These are phyloP conservation scores for Halteria grandinella DNA, from an alignment of 73 alveolate species.

Conservation along the genomic window DNA sequence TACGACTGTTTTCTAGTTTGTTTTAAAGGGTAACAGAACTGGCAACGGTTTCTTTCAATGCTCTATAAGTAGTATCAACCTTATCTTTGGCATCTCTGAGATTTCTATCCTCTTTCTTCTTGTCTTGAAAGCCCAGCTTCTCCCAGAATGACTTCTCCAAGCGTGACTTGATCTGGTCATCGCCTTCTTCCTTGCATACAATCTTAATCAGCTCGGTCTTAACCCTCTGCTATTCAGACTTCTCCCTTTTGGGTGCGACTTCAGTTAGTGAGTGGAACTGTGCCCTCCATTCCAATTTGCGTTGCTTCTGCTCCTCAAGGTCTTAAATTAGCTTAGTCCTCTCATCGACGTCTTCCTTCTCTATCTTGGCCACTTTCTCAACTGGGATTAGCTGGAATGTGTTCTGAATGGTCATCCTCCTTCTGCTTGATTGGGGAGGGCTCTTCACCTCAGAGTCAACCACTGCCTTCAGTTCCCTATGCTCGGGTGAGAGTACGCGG, in stretches of 20 bases:
- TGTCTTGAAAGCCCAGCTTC: constrained; percentile 38
- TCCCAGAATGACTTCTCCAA: constrained; percentile 44
- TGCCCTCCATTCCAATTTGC: constrained; percentile 45
- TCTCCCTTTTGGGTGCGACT: constrained; percentile 2
- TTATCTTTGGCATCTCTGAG: constrained; percentile 10
- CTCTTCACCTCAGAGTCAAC: constrained; percentile 16
- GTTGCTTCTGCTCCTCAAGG: neutral
- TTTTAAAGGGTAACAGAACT: too few relatives aligned
- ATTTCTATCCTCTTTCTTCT: constrained; percentile 13
- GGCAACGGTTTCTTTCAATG: too few relatives aligned
- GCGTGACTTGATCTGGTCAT: constrained; percentile 20
- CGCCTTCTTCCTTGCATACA: constrained; percentile 26
- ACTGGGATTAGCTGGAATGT: neutral
- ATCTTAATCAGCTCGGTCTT: constrained; percentile 26
- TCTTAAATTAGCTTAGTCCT: too few relatives aligned
- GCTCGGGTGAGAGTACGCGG: too few relatives aligned
- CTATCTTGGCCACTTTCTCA: neutral
- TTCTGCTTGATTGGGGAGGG: neutral
- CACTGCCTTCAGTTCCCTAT: neutral
- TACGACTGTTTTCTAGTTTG: too few relatives aligned
- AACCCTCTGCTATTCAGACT: constrained; percentile 13
- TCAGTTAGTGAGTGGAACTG: neutral
- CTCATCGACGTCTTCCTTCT: too few relatives aligned
- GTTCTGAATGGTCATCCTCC: constrained; percentile 10
- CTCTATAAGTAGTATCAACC: neutral